phyloP scores from a whole-genome alignment of 805 yeast genomes.

The Pichia pseudocactophila region DNA sequence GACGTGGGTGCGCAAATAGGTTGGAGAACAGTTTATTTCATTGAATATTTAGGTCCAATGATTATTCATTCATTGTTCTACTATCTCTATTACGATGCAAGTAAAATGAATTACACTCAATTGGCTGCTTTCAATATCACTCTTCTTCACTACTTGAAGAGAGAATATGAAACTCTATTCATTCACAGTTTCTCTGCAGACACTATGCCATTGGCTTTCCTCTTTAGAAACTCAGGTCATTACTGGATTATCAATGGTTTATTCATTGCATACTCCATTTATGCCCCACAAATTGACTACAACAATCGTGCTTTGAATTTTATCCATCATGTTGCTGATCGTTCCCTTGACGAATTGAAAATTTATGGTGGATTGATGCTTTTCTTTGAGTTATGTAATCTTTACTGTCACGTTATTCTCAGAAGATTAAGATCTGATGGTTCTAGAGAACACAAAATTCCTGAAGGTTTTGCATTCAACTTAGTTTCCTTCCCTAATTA shows the following conservation, averaged over 20 bases:
- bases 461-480: constrained; percentile 78
- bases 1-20: constrained; percentile 90
- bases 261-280: constrained; percentile 28
- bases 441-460: constrained; percentile 55
- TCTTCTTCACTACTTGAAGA: constrained; percentile 70
- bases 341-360: constrained; percentile 25
- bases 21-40: constrained; percentile 82
- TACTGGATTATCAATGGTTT: constrained; percentile 88
- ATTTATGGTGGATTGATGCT: constrained; percentile 38
- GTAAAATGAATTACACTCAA: constrained; percentile 44
- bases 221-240: constrained; percentile 84
- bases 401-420: constrained; percentile 60
- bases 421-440: constrained; percentile 47
- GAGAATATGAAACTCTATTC: constrained; percentile 80
- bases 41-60: constrained; percentile 89
- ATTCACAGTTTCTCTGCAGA: constrained; percentile 80
- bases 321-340: constrained; percentile 39
- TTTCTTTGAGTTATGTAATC: constrained; percentile 64
- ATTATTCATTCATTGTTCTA: constrained; percentile 68
- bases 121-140: constrained; percentile 44
- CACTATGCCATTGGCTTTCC: constrained; percentile 85
- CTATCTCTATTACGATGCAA: constrained; percentile 31
- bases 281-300: constrained; percentile 23
- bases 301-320: constrained; percentile 20
- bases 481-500: constrained; percentile 89